Evolutionary conservation across 2,329 filamentous ascomycete genomes (phyloP).

Genomic region (Chaetomium olivaceum): DNA sequence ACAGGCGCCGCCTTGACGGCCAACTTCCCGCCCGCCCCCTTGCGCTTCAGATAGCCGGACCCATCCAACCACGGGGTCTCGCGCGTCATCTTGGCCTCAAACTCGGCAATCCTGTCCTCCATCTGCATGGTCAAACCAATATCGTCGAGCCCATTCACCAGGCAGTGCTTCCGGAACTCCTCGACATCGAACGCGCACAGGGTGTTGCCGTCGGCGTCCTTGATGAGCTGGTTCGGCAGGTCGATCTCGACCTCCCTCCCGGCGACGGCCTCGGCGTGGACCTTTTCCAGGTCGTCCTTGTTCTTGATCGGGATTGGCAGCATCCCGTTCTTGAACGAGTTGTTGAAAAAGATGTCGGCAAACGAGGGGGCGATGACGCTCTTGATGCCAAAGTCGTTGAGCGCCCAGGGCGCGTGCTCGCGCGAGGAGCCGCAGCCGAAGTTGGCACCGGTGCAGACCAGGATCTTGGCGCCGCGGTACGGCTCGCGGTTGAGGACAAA

Average conservation of each 20-base stretch:
- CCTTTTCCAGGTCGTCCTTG: constrained; percentile 62
- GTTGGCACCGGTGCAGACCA: constrained; percentile 88
- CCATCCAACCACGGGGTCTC: constrained; percentile 93
- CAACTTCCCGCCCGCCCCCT: constrained; percentile 56
- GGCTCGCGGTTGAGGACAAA: constrained; percentile 92
- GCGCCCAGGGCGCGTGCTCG: constrained; percentile 95
- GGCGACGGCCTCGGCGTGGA: constrained; percentile 75
- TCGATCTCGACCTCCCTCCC: constrained; percentile 88
- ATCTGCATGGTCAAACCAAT: constrained; percentile 93
- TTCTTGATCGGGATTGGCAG: constrained; percentile 77
- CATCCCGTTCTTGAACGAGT: constrained; percentile 99
- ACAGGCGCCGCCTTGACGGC: constrained; percentile 66
- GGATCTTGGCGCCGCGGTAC: constrained; percentile 80
- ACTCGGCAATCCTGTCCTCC: constrained; percentile 82
- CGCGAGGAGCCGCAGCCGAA: constrained; percentile 92
- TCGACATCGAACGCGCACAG: constrained; percentile 85
- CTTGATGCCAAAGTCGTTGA: constrained; percentile 94
- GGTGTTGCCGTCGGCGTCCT: constrained; percentile 69
- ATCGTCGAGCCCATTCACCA: constrained; percentile 91
- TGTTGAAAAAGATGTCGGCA: constrained; percentile 98
- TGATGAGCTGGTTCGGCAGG: constrained; percentile 80
- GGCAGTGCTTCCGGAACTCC: constrained; percentile 89
- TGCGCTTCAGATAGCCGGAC: constrained; percentile 70
- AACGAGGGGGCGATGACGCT: constrained; percentile 86
- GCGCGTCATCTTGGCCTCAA: constrained; percentile 74